Evolutionary conservation across 306 rosid genomes (phyloP), one percentile per base, ranked within the genome.

Genomic region (Rubus parviflorus): DNA sequence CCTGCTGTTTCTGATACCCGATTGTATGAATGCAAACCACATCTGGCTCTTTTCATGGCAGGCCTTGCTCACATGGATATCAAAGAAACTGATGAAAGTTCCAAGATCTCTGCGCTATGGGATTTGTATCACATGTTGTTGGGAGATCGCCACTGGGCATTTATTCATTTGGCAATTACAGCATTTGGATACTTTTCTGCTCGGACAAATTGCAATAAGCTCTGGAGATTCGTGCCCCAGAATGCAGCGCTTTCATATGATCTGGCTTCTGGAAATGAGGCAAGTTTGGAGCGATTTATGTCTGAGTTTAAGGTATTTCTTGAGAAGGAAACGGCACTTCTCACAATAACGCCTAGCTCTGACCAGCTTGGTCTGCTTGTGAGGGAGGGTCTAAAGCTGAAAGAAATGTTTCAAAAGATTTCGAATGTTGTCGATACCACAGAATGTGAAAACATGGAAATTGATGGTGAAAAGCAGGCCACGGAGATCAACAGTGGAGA

Each of bases 181-280:
- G 90, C 97, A 74, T 92, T 94, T 67, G 97, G 93, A 78, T 85
- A 83, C 79, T 94, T 89, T 77, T 90, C 97, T 22, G 86, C 85
- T 35, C 84, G 83, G 35, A 87, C 97, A 30, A 74, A 56, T 62
- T 90, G 95, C 74, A 75, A 75, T 73, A 82, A 88, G 83, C 91
- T 94, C 72, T 92, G 97, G 98, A 83, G 92, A 79, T 90, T 90
- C 54, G 91, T 95, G 51, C 98, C 97, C 22, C 75, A 81, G 1
- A 75, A 87, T 74, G 95, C 98, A 37, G 96, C 97, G 42, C 97
- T 95, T 72, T 90, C 98, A 35, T 95, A 85, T 56, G 93, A 89
- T 70, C 5, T 81, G 67, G 84, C 43, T 58, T 89, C 92, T 66
- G 97, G 93, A 75, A 73, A 48, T 60, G 88, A 89, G 77, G 73